Evolutionary conservation across 2,329 filamentous ascomycete species (phyloP).

Genomic region (Talaromyces sp.): DNA sequence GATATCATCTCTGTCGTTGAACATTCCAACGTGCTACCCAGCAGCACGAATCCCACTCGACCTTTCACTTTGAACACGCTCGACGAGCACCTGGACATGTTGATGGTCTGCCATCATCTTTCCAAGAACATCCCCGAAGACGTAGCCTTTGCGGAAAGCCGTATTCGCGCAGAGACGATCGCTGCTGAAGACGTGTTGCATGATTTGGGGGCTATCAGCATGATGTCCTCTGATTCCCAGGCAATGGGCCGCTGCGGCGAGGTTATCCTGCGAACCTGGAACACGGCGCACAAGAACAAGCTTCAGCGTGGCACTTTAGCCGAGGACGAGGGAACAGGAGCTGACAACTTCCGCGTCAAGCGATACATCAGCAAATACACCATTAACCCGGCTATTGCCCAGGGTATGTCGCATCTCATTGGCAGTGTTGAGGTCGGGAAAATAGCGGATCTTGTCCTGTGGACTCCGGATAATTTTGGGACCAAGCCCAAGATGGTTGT

Average conservation of each 20-base stretch:
- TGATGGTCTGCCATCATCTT: constrained; percentile 96
- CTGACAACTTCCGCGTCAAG: constrained; percentile 89
- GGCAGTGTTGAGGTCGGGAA: constrained; percentile 87
- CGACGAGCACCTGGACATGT: constrained; percentile 95
- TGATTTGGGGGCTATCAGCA: constrained; percentile 89
- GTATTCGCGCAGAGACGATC: constrained; percentile 93
- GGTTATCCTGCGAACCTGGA: constrained; percentile 89
- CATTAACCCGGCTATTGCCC: constrained; percentile 84
- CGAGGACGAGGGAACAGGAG: constrained; percentile 72
- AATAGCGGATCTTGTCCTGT: constrained; percentile 81
- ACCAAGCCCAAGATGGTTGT: constrained; percentile 76
- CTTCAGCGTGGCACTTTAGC: constrained; percentile 68
- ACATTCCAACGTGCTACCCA: constrained; percentile 80
- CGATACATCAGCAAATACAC: constrained; percentile 94
- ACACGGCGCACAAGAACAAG: constrained; percentile 97
- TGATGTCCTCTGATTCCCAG: constrained; percentile 95
- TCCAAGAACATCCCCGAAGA: constrained; percentile 92
- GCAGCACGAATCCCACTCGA: constrained; percentile 85
- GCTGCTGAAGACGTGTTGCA: constrained; percentile 94
- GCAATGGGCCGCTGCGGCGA: constrained; percentile 96
- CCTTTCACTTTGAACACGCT: constrained; percentile 89
- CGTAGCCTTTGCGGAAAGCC: constrained; percentile 88
- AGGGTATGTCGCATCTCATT: constrained; percentile 82
- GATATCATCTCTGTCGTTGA: constrained; percentile 95
- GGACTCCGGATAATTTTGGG: constrained; percentile 80